Percentiles rank a stretch among this genome's conserved stretches.
Conservation (phyloP, 352 stramenopile species). For the Pythium aquatile region DNA sequence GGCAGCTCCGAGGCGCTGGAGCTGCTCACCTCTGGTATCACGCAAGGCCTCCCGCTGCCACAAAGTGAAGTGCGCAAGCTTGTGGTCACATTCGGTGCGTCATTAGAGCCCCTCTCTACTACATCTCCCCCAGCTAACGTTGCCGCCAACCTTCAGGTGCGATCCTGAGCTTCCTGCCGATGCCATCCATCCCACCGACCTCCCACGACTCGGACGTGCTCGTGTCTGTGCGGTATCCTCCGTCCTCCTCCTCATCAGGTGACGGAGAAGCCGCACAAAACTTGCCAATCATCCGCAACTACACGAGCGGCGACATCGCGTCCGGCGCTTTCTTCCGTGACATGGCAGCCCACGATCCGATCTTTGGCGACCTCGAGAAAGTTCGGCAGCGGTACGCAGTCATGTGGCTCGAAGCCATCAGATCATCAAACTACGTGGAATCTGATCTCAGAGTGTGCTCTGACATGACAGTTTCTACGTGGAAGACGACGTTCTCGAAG, state of each 20-base stretch:
- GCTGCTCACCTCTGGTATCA: slow-evolving; percentile 62
- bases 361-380: slow-evolving; percentile 61
- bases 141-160: slow-evolving; percentile 31
- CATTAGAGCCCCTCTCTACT: background rate
- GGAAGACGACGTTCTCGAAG: slow-evolving; percentile 61
- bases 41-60: slow-evolving; percentile 59
- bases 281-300: slow-evolving; percentile 37
- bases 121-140: background rate
- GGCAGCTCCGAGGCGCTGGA: slow-evolving; percentile 71
- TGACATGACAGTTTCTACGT: slow-evolving; percentile 49
- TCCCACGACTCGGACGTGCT: slow-evolving; percentile 57
- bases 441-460: too few species aligned
- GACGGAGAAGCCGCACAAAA: background rate
- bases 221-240: slow-evolving; percentile 44
- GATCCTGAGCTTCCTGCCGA: slow-evolving; percentile 73
- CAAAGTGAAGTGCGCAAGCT: slow-evolving; percentile 70
- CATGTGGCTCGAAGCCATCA: too few species aligned
- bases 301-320: slow-evolving; percentile 65
- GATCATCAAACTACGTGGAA: too few species aligned
- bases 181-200: slow-evolving; percentile 49
- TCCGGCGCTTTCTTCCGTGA: slow-evolving; percentile 70
- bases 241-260: background rate
- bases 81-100: slow-evolving; percentile 64
- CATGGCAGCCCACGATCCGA: slow-evolving; percentile 56
- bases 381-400: slow-evolving; percentile 40